phyloP scores from a whole-genome alignment of 176 grass and related monocot genomes.

The Olyra latifolia region DNA sequence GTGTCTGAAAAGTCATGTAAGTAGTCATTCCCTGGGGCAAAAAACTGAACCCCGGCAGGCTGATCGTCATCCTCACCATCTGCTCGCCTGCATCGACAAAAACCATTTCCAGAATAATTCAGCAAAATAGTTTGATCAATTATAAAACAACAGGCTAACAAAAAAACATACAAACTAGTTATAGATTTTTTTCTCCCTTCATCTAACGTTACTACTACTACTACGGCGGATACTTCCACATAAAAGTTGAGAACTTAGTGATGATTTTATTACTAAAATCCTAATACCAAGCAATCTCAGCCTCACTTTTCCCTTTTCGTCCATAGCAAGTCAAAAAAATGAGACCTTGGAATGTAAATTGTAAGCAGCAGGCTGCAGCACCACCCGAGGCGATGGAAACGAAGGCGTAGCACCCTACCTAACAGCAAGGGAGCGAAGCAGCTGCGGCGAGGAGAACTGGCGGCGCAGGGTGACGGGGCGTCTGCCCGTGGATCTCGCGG shows the following conservation, averaged over 20 bases:
- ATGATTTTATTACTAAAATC: constrained; percentile 5
- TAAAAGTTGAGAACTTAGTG: constrained; percentile 8
- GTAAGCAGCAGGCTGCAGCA: background rate
- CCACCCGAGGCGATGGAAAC: constrained; percentile 5
- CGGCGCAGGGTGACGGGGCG: constrained; percentile 46
- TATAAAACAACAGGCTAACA: constrained; percentile 10
- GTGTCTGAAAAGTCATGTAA: constrained; percentile 73
- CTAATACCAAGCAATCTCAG: constrained; percentile 24
- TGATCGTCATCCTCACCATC: constrained; percentile 51
- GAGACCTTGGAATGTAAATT: constrained; percentile 24
- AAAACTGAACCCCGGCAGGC: constrained; percentile 60
- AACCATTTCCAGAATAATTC: constrained; percentile 7
- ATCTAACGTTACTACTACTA: background rate
- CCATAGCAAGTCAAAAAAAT: constrained; percentile 38
- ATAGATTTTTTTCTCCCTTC: constrained; percentile 1
- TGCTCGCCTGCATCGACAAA: constrained; percentile 39
- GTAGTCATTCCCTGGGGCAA: constrained; percentile 53
- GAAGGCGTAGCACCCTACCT: constrained; percentile 49
- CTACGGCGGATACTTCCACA: background rate
- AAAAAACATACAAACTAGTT: constrained; percentile 9
- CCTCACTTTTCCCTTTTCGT: constrained; percentile 38
- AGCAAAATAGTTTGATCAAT: constrained; percentile 17
- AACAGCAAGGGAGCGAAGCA: constrained; percentile 37
- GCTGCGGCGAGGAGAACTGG: constrained; percentile 64
- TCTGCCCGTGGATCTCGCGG: constrained; percentile 48